Conservation (phyloP, 148 eudicot species). For the Linanthus parryae region DNA sequence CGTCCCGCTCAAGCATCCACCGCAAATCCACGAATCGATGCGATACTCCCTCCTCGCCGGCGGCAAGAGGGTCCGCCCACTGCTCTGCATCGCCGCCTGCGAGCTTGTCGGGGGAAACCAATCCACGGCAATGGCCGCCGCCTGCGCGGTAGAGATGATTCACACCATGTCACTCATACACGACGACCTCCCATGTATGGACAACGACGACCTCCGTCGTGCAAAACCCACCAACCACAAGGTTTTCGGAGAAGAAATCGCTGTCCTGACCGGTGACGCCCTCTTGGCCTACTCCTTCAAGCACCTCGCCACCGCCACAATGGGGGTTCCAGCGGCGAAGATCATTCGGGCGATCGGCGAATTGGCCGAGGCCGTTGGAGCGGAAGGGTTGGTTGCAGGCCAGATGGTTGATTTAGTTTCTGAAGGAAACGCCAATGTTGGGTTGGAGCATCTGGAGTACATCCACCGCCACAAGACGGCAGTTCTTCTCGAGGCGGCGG, state of each 20-base stretch:
- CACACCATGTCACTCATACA: slow-evolving; percentile 36
- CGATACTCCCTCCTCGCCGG: slow-evolving; percentile 32
- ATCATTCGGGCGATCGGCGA: slow-evolving; percentile 25
- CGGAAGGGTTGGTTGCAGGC: slow-evolving; percentile 31
- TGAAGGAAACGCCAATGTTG: slow-evolving; percentile 14
- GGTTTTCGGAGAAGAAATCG: slow-evolving; percentile 35
- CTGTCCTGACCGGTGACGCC: slow-evolving; percentile 26
- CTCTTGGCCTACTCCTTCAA: slow-evolving; percentile 29
- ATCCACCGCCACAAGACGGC: slow-evolving; percentile 35
- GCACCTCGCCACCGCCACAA: slow-evolving; percentile 20
- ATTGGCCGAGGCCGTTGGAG: slow-evolving; percentile 24
- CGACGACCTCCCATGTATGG: slow-evolving; percentile 42
- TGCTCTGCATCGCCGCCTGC: slow-evolving; percentile 34
- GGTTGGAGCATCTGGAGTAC: slow-evolving; percentile 23
- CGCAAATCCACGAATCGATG: slow-evolving; percentile 30
- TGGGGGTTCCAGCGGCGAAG: neutral
- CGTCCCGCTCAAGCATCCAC: slow-evolving; percentile 24
- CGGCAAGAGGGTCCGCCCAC: slow-evolving; percentile 28
- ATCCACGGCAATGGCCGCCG: slow-evolving; percentile 18
- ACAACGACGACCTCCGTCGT: slow-evolving; percentile 28
- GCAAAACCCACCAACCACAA: slow-evolving; percentile 33
- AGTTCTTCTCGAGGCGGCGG: slow-evolving; percentile 30
- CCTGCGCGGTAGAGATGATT: slow-evolving; percentile 32
- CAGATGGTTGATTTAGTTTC: slow-evolving; percentile 28
- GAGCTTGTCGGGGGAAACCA: slow-evolving; percentile 30